Base-by-base conservation (phyloP, 1,284 basidiomycete genomes). In the Trichosporon coremiiforme region DNA sequence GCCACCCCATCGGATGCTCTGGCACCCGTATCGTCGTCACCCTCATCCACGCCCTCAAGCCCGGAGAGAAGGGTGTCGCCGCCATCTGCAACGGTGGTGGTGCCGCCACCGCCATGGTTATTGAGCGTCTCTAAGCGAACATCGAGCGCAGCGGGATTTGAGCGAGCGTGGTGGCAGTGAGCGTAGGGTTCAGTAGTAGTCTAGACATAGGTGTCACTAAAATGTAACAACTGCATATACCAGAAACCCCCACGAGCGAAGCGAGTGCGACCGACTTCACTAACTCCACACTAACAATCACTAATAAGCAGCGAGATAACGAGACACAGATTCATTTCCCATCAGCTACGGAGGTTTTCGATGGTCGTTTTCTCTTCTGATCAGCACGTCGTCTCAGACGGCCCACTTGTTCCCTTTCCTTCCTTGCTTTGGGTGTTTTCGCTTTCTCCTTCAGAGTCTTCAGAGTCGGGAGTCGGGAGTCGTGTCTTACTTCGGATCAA, bases 51-150 rank as follows among this genome's bases (percentile, higher is more conserved):
- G 89, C 91, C 12, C 88, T 99, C 75, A 91, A 98, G 87, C 85
- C 90, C n/a, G 97, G 97, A 66, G 88, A 99, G 86, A 98, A 96
- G 80, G 97, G 97, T 78, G 93, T 93, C 69, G 97, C 96, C 36
- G 95, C 92, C 84, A 92, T 99, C 77, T 99, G 97, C 89, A 99
- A 99, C 83, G 95, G 95, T 75, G 94, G 94, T 81, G 94, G 94
- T 79, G 95, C 93, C 71, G 93, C 94, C 68, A 94, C 93, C 68
- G 93, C 95, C 60, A 87, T 97, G 77, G 87, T 97, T 74, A 88
- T 97, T 74, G 93, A 96, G 85, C 92, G 89, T 80, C 81, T 96
- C 79, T 95, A 72, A 62, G 57, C 9, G 29, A 31, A 9, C 2
- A 20, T 20, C 50, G 50, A 53, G 50, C 50, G 50, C 50, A 22